Conservation (phyloP, 2,329 filamentous ascomycete species). For the Colletotrichum sp. region DNA sequence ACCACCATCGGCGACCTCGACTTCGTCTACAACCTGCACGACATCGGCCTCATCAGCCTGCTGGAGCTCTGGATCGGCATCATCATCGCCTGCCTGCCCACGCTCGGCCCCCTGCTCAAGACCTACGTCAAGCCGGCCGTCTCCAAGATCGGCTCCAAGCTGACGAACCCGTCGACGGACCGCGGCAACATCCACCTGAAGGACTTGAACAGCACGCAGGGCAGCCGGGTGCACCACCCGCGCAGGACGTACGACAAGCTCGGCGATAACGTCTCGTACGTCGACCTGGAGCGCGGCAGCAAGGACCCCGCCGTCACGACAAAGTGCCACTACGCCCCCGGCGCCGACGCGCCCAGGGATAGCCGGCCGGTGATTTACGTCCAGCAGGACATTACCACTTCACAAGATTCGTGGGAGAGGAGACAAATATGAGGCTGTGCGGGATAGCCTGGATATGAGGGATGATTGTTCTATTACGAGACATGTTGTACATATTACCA, state of each 20-base stretch:
- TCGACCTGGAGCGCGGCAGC: slow-evolving; percentile 3
- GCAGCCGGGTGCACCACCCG: not conserved
- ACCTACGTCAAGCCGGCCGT: slow-evolving; percentile 24
- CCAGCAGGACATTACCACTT: slow-evolving; percentile 8
- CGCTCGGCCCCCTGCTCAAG: slow-evolving; percentile 37
- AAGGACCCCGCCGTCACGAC: not conserved
- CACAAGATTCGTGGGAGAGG: not conserved
- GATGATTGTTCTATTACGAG: not conserved
- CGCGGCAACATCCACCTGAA: slow-evolving; percentile 1
- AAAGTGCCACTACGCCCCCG: slow-evolving; percentile 4
- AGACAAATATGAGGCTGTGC: not conserved
- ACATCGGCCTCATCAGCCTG: slow-evolving; percentile 39
- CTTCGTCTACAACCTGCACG: slow-evolving; percentile 26
- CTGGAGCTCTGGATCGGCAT: slow-evolving; percentile 44
- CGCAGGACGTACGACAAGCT: slow-evolving; percentile 12
- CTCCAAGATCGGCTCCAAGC: slow-evolving; percentile 18
- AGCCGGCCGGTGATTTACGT: slow-evolving; percentile 14
- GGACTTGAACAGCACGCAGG: not conserved
- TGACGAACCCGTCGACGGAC: slow-evolving; percentile 11
- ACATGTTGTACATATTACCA: not conserved
- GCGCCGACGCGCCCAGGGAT: not conserved
- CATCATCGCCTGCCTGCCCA: slow-evolving; percentile 46
- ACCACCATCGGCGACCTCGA: slow-evolving; percentile 21
- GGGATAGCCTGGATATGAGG: not conserved
- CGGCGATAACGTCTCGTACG: not conserved